Evolutionary conservation across 2,329 filamentous ascomycete genomes (phyloP).

Genomic region (Colletotrichum euphorbiae): DNA sequence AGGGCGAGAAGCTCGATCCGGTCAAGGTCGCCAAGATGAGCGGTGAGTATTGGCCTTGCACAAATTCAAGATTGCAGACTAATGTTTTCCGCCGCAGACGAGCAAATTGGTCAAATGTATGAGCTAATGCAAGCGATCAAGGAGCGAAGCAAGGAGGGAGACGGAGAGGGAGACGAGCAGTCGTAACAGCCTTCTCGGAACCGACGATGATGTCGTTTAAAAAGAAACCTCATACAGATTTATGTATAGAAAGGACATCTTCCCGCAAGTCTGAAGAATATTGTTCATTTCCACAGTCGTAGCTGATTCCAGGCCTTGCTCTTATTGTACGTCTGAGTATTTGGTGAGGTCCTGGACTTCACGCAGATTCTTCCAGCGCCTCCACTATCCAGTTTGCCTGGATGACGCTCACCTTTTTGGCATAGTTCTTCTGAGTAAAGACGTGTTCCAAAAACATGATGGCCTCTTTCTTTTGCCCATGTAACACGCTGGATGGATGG

Average conservation of each 20-base stretch:
- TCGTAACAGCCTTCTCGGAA: no score
- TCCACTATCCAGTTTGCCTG: slow-evolving; percentile 70
- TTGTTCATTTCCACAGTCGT: no score
- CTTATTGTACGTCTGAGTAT: no score
- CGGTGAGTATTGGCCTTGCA: no score
- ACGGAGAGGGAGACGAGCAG: slow-evolving; percentile 43
- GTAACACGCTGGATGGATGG: slow-evolving; percentile 72
- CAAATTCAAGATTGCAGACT: no score
- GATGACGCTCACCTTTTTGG: slow-evolving; percentile 73
- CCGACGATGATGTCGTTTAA: no score
- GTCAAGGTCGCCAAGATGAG: slow-evolving; percentile 93
- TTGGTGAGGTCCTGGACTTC: no score
- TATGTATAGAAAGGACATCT: no score
- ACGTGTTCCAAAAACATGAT: slow-evolving; percentile 78
- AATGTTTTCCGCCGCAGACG: slow-evolving; percentile 78
- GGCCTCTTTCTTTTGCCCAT: slow-evolving; percentile 72
- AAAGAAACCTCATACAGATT: no score
- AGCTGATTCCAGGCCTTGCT: no score
- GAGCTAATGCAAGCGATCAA: slow-evolving; percentile 89
- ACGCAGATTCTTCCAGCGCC: slow-evolving; percentile 50
- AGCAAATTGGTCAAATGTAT: slow-evolving; percentile 93
- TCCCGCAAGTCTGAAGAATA: no score
- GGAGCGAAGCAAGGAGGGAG: slow-evolving; percentile 48
- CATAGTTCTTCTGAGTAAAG: slow-evolving; percentile 74
- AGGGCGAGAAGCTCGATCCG: slow-evolving; percentile 84